Evolutionary conservation across 805 yeast species (phyloP).

Genomic region (Alloascoidea africana): DNA sequence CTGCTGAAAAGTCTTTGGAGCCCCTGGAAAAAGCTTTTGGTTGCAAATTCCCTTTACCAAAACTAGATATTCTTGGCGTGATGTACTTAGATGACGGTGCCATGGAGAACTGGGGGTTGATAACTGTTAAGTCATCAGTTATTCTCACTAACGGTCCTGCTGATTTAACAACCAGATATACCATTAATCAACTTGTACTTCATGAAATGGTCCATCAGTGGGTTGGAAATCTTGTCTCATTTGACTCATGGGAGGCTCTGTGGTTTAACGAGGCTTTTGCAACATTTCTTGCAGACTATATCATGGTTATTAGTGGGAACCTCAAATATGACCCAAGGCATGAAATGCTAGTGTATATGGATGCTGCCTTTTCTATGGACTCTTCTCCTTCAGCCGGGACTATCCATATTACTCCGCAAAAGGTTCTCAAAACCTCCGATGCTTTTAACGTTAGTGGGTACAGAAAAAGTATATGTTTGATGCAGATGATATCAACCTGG

Average conservation of each 20-base stretch:
- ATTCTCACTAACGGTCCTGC: constrained; percentile 12
- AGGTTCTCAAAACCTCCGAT: constrained; percentile 22
- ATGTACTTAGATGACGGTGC: constrained; percentile 69
- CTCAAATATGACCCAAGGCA: constrained; percentile 20
- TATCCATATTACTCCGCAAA: no score
- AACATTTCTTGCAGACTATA: constrained; percentile 43
- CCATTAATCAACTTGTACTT: constrained; percentile 32
- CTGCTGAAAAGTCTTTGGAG: constrained; percentile 32
- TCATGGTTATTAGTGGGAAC: constrained; percentile 8
- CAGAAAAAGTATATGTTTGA: constrained; percentile 41
- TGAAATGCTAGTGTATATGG: constrained; percentile 16
- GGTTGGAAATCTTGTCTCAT: constrained; percentile 56
- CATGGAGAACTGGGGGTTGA: constrained; percentile 67
- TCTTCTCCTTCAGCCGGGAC: constrained; percentile 10
- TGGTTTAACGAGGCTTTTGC: constrained; percentile 77
- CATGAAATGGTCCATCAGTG: constrained; percentile 75
- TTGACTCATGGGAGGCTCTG: constrained; percentile 50
- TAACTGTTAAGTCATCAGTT: constrained; percentile 30
- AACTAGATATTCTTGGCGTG: constrained; percentile 51
- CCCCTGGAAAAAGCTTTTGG: constrained; percentile 28
- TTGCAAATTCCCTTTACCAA: constrained; percentile 36
- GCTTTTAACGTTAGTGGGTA: constrained; percentile 37
- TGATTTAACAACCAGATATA: constrained; percentile 19
- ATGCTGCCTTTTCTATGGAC: constrained; percentile 22
- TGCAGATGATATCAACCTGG: constrained; percentile 34